Evolutionary conservation across 176 grass and related monocot species (phyloP), one percentile per base, ranked within the genome.

Genomic region (Elaeis guineensis): DNA sequence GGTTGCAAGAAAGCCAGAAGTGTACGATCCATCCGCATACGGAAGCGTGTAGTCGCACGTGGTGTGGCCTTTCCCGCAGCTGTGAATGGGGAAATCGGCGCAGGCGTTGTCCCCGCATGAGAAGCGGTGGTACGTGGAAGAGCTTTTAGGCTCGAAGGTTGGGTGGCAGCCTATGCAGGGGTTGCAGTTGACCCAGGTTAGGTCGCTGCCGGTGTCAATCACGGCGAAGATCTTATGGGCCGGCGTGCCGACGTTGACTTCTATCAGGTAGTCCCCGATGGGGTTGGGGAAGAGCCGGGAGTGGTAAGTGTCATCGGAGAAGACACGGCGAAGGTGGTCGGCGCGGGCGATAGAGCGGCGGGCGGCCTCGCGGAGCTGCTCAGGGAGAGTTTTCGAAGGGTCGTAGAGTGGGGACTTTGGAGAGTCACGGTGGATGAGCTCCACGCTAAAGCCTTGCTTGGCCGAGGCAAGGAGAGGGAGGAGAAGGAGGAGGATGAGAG

Each of bases 171-270:
- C 7, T 12, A 15, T 0, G 57, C 69, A 72, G 5, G 69, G 69
- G 4, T 32, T 18, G 69, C 69, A 72, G 57, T 72, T 53, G 57
- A 49, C 16, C 69, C 69, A 72, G 3, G 20, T 53, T 5, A 72
- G 69, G 25, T 72, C 69, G 48, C 69, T 72, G 57, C 69, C 69
- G 24, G 69, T 61, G 57, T 72, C 69, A 49, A 49, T 58, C 4
- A 72, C 62, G 21, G 48, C 49, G 17, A 61, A 0, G 57, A 72
- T 35, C 57, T 35, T 52, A 7, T 16, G 4, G 8, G 48, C 14
- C 23, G 69, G 69, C 12, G 49, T 62, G 17, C 69, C 69, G 39
- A 72, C 3, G 21, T 19, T n/a, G n/a, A n/a, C n/a, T n/a, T n/a
- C n/a, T n/a, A n/a, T n/a, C n/a, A n/a, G n/a, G n/a, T n/a, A n/a